phyloP scores from a whole-genome alignment of 257 asterid species.

The Nicotiana paniculata region DNA sequence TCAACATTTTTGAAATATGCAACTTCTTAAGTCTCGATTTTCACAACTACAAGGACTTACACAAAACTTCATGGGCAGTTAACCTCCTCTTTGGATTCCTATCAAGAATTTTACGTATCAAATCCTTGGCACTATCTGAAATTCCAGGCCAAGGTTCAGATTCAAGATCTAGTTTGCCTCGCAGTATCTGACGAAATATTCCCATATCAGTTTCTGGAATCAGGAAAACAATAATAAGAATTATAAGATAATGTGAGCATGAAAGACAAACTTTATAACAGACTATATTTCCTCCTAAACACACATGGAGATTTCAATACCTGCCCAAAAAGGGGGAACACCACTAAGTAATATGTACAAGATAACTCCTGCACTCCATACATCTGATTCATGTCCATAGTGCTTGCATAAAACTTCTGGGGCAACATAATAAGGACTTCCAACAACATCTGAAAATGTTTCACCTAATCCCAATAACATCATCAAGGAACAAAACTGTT shows the following conservation, averaged over 20 bases:
- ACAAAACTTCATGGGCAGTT: slow-evolving; percentile 87
- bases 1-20: background rate
- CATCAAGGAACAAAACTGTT: background rate
- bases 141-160: slow-evolving; percentile 95
- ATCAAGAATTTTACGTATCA: slow-evolving; percentile 79
- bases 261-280: background rate
- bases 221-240: slow-evolving; percentile 18
- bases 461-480: slow-evolving; percentile 42
- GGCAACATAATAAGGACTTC: slow-evolving; percentile 94
- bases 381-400: slow-evolving; percentile 92
- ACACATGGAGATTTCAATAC: slow-evolving; percentile 22
- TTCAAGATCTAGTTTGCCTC: slow-evolving; percentile 68
- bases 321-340: slow-evolving; percentile 96
- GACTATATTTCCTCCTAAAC: background rate
- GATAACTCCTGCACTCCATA: slow-evolving; percentile 96
- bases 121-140: slow-evolving; percentile 77
- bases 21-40: background rate
- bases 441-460: slow-evolving; percentile 77
- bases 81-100: slow-evolving; percentile 70
- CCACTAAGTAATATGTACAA: slow-evolving; percentile 91
- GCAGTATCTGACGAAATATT: slow-evolving; percentile 82
- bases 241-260: background rate
- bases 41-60: slow-evolving; percentile 35
- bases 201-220: slow-evolving; percentile 93
- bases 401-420: slow-evolving; percentile 88